Evolutionary conservation across 2,329 filamentous ascomycete species (phyloP), one percentile per base, ranked within the genome.

Genomic region (Metarhizium anisopliae): DNA sequence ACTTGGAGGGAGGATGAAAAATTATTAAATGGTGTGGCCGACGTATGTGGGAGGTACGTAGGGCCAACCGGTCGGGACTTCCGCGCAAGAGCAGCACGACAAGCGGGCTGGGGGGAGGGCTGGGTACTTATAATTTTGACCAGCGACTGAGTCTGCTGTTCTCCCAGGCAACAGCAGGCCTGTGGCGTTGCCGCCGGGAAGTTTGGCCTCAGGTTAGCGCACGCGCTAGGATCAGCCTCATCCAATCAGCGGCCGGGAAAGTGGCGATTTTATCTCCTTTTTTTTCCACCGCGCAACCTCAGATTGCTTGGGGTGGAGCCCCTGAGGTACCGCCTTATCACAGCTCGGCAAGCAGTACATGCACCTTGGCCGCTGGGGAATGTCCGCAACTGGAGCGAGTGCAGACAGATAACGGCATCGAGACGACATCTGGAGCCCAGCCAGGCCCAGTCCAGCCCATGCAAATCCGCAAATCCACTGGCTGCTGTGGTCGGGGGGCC

Each of bases 41-140:
- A 77, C 73, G 74, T 68, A 69, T 68, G 69, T 69, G 71, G 72
- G 67, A 70, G 70, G 69, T 77, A 76, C 75, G 74, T 74, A 77
- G 67, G 76, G 77, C 76, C 74, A 73, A 53, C 75, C 71, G 75
- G 76, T 80, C 77, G 76, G 75, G 72, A 75, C 72, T 79, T 80
- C 77, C 76, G 72, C 76, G 74, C 77, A 72, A 74, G 71, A 75
- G 67, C 68, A 67, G 72, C 70, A 67, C 74, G 76, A 74, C 70
- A 69, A 67, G 68, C 66, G 74, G 71, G 74, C 70, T 74, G 79
- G 77, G 79, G 25, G 78, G 77, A 76, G 72, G 72, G 69, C 68
- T 68, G 66, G 68, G 72, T 79, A 73, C 73, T 81, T 81, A 81
- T 81, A 81, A 75, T 80, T 80, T 77, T 79, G 67, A 59, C 61